phyloP scores from a whole-genome alignment of 2,329 filamentous ascomycete genomes.

The Ophiostoma himal-ulmi region DNA sequence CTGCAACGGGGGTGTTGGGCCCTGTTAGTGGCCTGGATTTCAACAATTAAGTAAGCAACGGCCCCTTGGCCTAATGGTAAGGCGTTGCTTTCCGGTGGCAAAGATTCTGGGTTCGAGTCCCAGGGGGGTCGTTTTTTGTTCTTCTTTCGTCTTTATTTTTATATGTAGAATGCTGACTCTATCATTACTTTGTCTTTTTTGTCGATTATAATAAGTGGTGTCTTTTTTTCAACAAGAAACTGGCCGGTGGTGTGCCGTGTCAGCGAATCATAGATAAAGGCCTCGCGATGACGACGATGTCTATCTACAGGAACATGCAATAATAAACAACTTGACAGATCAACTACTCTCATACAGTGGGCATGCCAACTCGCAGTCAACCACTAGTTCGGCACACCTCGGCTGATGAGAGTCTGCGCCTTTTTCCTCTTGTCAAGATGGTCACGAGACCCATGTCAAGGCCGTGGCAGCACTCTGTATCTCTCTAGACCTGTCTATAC shows the following conservation, averaged over 20 bases:
- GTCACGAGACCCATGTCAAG: background rate
- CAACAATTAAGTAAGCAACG: constrained; percentile 13
- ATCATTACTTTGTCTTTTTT: background rate
- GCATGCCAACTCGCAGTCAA: background rate
- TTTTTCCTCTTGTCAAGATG: background rate
- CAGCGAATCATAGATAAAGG: background rate
- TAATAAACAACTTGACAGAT: background rate
- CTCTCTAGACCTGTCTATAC: background rate
- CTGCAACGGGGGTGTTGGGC: constrained; percentile 4
- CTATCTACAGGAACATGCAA: background rate
- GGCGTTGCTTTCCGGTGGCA: constrained; percentile 16
- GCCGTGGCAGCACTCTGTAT: background rate
- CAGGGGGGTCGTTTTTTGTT: constrained; percentile 15
- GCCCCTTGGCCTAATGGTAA: constrained; percentile 17
- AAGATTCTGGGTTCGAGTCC: constrained; percentile 17
- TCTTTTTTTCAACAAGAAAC: background rate
- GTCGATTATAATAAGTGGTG: background rate
- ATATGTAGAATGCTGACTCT: background rate
- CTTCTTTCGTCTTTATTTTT: background rate
- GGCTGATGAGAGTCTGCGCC: background rate
- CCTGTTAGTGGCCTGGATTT: background rate
- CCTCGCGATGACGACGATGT: background rate
- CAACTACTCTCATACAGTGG: background rate
- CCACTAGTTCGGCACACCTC: background rate
- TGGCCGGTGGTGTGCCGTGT: background rate